A percentile compares a stretch with the other conserved stretches of the same genome.
Conservation (phyloP, 2,329 filamentous ascomycete species). For the Aureobasidium zeae region DNA sequence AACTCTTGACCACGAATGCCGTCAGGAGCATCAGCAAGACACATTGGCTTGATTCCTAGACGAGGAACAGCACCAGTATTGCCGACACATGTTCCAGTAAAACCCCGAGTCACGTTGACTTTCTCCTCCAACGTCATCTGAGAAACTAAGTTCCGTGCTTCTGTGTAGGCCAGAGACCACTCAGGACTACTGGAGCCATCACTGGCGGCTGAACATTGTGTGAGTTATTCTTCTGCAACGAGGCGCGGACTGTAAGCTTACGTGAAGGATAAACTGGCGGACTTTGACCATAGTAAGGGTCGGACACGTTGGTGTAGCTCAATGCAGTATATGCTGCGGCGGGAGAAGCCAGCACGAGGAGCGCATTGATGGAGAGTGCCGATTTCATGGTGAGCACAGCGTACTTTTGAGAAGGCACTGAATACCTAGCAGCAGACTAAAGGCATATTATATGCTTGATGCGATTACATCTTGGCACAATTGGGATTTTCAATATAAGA, state of each 20-base stretch:
- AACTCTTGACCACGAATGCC: constrained; percentile 66
- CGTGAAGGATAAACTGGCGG: constrained; percentile 26
- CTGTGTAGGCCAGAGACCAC: constrained; percentile 25
- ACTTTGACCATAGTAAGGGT: constrained; percentile 23
- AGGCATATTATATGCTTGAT: too few species aligned
- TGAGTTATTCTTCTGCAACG: constrained; percentile 1
- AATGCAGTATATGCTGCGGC: constrained; percentile 9
- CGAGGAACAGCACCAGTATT: constrained; percentile 64
- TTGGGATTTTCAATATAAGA: too few species aligned
- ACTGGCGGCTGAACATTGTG: constrained; percentile 17
- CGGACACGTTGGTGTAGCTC: constrained; percentile 17
- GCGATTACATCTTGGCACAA: too few species aligned
- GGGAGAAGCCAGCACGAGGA: constrained; percentile 1
- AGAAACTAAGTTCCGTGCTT: constrained; percentile 24
- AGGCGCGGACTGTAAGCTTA: constrained; percentile 11
- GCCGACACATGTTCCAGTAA: constrained; percentile 50
- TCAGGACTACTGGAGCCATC: constrained; percentile 11
- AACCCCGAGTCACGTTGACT: constrained; percentile 26
- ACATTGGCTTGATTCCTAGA: constrained; percentile 63
- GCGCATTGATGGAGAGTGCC: neutral
- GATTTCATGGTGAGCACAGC: neutral
- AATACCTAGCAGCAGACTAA: neutral
- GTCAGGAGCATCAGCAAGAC: constrained; percentile 61
- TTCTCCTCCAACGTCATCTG: constrained; percentile 30
- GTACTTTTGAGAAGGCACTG: neutral